Conservation (phyloP, 495 filamentous ascomycete species). For the Annulohypoxylon moriforme region DNA sequence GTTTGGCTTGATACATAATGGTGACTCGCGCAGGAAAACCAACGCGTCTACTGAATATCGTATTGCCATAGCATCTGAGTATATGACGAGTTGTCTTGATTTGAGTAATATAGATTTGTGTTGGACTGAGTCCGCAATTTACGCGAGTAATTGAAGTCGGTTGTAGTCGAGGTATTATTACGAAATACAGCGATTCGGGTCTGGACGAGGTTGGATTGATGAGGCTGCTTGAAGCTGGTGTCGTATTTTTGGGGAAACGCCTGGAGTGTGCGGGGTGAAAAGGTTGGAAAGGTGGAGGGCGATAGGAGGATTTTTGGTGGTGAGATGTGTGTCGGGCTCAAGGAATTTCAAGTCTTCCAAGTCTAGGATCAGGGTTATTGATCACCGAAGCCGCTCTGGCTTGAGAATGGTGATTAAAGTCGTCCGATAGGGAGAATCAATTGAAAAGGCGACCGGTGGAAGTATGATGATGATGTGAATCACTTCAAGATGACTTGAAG, state of each 20-base stretch:
- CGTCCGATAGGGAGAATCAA: slow-evolving; percentile 7
- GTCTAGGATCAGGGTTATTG: background rate
- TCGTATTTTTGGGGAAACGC: background rate
- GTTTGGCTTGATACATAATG: slow-evolving; percentile 83
- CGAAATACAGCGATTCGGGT: background rate
- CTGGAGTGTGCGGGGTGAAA: slow-evolving; percentile 38
- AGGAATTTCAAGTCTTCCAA: background rate
- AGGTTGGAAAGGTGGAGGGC: slow-evolving; percentile 8
- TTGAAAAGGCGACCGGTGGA: slow-evolving; percentile 8
- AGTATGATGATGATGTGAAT: background rate
- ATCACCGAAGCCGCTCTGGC: slow-evolving; percentile 8
- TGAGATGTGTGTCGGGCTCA: slow-evolving; percentile 8
- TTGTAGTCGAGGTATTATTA: background rate
- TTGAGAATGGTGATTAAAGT: background rate
- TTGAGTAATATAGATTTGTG: background rate
- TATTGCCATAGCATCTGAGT: slow-evolving; percentile 57
- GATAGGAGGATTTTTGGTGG: slow-evolving; percentile 23
- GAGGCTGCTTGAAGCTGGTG: slow-evolving; percentile 5
- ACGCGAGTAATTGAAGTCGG: background rate
- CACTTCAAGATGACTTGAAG: background rate
- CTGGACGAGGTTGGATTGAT: background rate
- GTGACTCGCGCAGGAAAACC: slow-evolving; percentile 79
- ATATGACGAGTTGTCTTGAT: background rate
- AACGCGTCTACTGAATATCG: slow-evolving; percentile 86
- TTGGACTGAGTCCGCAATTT: slow-evolving; percentile 1